Percentiles rank a stretch among this genome's conserved stretches.
Evolutionary conservation across 148 eudicot genomes (phyloP).

Genomic region (Rhododendron simsii): DNA sequence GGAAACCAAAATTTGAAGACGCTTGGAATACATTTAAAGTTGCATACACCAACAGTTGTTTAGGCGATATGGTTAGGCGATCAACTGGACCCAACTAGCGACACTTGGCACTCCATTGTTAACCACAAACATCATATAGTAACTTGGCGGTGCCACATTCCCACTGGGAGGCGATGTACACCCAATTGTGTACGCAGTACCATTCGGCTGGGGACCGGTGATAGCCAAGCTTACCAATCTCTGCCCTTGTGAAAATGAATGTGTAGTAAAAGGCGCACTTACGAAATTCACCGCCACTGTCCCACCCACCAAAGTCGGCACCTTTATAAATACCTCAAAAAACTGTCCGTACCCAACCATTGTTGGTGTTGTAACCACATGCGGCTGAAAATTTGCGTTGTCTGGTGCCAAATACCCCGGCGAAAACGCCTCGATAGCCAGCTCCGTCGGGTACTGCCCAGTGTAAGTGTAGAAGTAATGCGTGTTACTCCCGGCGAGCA

Average conservation of each 20-base stretch:
- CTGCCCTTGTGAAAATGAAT: constrained; percentile 92
- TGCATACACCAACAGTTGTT: too few relatives aligned
- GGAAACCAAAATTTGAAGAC: neutral
- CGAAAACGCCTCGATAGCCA: constrained; percentile 71
- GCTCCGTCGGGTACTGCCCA: constrained; percentile 58
- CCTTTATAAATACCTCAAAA: constrained; percentile 42
- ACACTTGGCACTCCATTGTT: constrained; percentile 79
- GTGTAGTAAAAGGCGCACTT: constrained; percentile 84
- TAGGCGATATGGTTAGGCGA: constrained; percentile 16
- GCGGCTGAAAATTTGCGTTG: constrained; percentile 48
- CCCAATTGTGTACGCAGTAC: constrained; percentile 31
- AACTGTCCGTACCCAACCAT: constrained; percentile 37
- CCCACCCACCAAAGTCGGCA: constrained; percentile 52
- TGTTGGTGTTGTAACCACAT: constrained; percentile 33
- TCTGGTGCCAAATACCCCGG: constrained; percentile 73
- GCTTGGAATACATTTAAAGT: neutral
- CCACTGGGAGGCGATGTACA: constrained; percentile 59
- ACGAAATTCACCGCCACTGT: constrained; percentile 63
- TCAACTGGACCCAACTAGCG: constrained; percentile 67
- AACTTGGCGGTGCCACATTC: constrained; percentile 81
- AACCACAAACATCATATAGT: constrained; percentile 84
- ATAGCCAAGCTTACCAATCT: constrained; percentile 60
- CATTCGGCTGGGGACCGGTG: constrained; percentile 30
- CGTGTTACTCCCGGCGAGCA: constrained; percentile 87
- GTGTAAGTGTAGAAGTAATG: constrained; percentile 61